A percentile compares a stretch with the other conserved stretches of the same genome.
These are phyloP conservation scores for Bocquillonia castaneifolia DNA, from an alignment of 441 rosid species.

Conservation along the genomic window DNA sequence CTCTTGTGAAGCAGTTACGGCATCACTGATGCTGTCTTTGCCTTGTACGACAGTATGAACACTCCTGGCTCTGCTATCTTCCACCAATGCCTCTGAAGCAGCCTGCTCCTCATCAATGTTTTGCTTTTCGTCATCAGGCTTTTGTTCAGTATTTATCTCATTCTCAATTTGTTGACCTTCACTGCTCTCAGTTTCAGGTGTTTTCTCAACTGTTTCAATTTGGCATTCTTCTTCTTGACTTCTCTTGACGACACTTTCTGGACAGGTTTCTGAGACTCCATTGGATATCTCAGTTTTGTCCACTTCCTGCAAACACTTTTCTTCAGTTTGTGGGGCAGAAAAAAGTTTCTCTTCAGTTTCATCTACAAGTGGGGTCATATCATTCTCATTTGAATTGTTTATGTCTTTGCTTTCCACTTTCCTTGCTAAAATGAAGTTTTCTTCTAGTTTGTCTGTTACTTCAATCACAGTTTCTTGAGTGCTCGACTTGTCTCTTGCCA, in stretches of 20 bases:
- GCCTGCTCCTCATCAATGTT: conserved; percentile 2
- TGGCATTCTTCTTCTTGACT: conserved; percentile 21
- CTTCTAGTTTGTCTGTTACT: conserved; percentile 20
- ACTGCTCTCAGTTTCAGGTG: conserved; percentile 12
- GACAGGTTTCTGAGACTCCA: conserved; percentile 14
- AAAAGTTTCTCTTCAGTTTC: conserved; percentile 7
- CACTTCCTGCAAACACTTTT: conserved; percentile 18
- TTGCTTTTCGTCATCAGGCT: conserved; percentile 14
- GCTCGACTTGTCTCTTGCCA: conserved; percentile 20
- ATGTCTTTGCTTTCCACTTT: conserved; percentile 16
- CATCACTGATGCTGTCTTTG: conserved; percentile 13
- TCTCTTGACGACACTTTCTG: conserved; percentile 16
- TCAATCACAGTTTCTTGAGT: conserved; percentile 17
- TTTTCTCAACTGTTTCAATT: conserved; percentile 17
- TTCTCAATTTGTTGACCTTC: conserved; percentile 14
- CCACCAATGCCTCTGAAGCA: conserved; percentile 16
- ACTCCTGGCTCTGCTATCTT: conserved; percentile 9
- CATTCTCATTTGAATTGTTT: conserved; percentile 18
- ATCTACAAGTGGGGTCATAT: conserved; percentile 9
- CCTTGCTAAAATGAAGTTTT: conserved; percentile 14
- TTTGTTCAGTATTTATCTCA: conserved; percentile 12
- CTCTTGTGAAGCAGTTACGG: conserved; percentile 13
- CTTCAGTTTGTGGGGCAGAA: conserved; percentile 16
- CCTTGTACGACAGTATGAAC: neutral
- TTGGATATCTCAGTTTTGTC: conserved; percentile 18